phyloP scores from a whole-genome alignment of 2,329 filamentous ascomycete species.

The Colletotrichum sp. region DNA sequence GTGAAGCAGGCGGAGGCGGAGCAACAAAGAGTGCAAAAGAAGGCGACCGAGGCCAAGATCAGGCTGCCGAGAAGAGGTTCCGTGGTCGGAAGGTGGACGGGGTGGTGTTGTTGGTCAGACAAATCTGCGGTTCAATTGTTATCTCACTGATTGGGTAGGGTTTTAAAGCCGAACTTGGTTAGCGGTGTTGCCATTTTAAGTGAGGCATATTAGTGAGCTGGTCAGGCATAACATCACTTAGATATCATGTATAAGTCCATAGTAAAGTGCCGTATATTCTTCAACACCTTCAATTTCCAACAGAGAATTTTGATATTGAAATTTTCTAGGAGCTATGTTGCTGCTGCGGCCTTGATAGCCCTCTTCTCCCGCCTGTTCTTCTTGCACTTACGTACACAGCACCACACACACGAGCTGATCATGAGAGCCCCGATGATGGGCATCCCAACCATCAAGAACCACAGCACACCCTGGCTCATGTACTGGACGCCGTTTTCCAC shows the following conservation, averaged over 20 bases:
- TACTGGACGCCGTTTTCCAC: not conserved
- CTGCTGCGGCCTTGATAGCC: not conserved
- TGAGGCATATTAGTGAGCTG: not conserved
- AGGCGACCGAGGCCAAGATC: not conserved
- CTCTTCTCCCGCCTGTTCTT: not conserved
- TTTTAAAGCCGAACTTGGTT: not conserved
- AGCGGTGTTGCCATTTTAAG: not conserved
- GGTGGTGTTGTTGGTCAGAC: not conserved
- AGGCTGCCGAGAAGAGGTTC: not conserved
- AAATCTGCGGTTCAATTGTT: not conserved
- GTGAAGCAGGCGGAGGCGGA: not conserved
- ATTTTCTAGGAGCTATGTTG: too few relatives aligned
- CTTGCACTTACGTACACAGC: constrained; percentile 1
- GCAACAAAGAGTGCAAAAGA: not conserved
- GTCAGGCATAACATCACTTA: not conserved
- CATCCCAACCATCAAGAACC: constrained; percentile 1
- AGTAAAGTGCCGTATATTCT: not conserved
- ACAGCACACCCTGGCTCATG: not conserved
- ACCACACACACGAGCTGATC: constrained; percentile 4
- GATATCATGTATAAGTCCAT: not conserved
- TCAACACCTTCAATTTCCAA: not conserved
- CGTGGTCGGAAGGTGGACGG: not conserved
- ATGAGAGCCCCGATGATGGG: not conserved
- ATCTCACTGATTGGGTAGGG: not conserved
- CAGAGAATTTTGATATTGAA: too few relatives aligned